phyloP scores from a whole-genome alignment of 306 rosid genomes.

The Abrus precatorius region DNA sequence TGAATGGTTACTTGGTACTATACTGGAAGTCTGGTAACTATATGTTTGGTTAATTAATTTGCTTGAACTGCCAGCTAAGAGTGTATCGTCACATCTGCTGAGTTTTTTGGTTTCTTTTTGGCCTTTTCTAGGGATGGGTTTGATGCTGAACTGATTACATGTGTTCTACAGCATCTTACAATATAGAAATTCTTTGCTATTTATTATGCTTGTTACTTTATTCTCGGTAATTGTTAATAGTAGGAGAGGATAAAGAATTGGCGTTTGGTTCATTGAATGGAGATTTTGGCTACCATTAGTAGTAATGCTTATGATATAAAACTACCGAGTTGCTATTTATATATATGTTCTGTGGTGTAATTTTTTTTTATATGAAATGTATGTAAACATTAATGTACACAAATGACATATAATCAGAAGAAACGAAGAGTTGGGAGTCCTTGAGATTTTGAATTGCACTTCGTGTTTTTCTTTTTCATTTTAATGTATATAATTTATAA shows the following conservation, averaged over 20 bases:
- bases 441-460: too few relatives aligned
- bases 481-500: too few relatives aligned
- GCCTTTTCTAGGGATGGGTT: not conserved
- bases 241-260: not conserved
- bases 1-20: not conserved
- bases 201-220: not conserved
- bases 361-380: too few relatives aligned
- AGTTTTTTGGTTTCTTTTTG: not conserved
- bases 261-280: not conserved
- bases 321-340: too few relatives aligned
- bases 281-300: not conserved
- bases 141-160: not conserved
- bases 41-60: not conserved
- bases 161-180: not conserved
- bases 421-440: too few relatives aligned
- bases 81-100: not conserved
- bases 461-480: too few relatives aligned
- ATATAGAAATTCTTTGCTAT: not conserved
- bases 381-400: too few relatives aligned
- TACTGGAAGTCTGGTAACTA: not conserved
- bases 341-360: too few relatives aligned
- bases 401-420: too few relatives aligned
- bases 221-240: slow-evolving; percentile 2
- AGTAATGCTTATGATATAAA: too few relatives aligned
- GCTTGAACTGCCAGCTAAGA: slow-evolving; percentile 28